Evolutionary conservation across 2,329 filamentous ascomycete genomes (phyloP).

Genomic region (Exophiala viscosa): DNA sequence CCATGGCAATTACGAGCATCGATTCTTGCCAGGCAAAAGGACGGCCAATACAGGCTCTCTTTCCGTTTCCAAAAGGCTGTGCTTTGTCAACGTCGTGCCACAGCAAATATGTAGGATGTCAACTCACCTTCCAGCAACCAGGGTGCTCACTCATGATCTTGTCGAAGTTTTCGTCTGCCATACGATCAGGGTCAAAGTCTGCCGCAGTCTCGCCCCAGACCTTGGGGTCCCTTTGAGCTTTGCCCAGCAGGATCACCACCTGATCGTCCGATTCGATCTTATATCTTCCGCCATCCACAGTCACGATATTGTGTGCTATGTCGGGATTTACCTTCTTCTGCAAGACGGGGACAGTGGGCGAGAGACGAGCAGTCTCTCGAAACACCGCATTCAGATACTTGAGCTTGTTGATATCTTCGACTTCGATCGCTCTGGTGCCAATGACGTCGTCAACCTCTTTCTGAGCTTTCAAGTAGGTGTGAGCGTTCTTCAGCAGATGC

Average conservation of each 20-base stretch:
- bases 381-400: constrained; percentile 63
- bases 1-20: constrained; percentile 57
- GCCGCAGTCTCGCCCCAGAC: constrained; percentile 63
- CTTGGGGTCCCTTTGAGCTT: constrained; percentile 58
- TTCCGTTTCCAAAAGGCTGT: constrained; percentile 70
- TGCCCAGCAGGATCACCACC: constrained; percentile 49
- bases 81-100: background rate
- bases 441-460: constrained; percentile 64
- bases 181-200: constrained; percentile 66
- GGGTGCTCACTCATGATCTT: constrained; percentile 48
- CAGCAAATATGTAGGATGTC: background rate
- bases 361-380: constrained; percentile 61
- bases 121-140: constrained; percentile 11
- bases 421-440: constrained; percentile 53
- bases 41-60: constrained; percentile 66
- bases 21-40: constrained; percentile 73
- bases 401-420: constrained; percentile 62
- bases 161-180: constrained; percentile 63
- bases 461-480: constrained; percentile 57
- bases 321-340: constrained; percentile 8
- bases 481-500: constrained; percentile 60
- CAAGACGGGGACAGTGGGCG: constrained; percentile 42
- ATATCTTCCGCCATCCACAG: constrained; percentile 60
- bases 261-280: constrained; percentile 53
- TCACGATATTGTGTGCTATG: constrained; percentile 36